Evolutionary conservation across 768 basidiomycete genomes (phyloP), one percentile per base, ranked within the genome.

Genomic region (Neoboletus magnificus): DNA sequence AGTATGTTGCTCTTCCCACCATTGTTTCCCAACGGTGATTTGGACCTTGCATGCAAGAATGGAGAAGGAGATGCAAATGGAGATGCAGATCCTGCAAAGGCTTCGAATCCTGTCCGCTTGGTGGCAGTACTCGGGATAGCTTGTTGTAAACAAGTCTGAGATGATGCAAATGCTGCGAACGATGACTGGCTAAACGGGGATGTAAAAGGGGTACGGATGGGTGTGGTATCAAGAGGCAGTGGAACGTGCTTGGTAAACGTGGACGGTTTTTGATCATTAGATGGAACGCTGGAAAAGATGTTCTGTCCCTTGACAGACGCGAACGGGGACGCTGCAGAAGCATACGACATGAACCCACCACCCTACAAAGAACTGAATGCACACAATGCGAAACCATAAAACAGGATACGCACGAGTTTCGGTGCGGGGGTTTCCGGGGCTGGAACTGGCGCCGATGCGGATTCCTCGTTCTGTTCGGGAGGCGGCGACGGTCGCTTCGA

Each of bases 291-390:
- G 27, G 67, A 67, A 52, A 81, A 78, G 27, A 79, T 59, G 64
- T 81, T 87, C 56, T 85, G 80, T 45, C 87, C 89, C 61, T 85
- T 89, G 64, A 88, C 83, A 45, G 80, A 71, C 15, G 86, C 83
- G 63, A 91, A 91, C 5, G 89, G 89, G 2, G 89, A 91, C 52
- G 76, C 79, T 12, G 82, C 74, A 3, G 87, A 85, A 13, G 89
- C 89, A 62, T 90, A 92, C 2, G 88, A 86, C 80, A 86, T 84
- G 69, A 92, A 92, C 25, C 89, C 89, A 50, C 81, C 74, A 50
- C 81, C 74, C 87, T 87, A 48, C 35, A 43, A 49, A 44, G 40
- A 39, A 42, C 15, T 56, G 30, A 66, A 54, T 37, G 22, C 9
- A 60, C 48, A 48, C 52, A 47, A 58, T 46, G 59, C 51, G 55